Evolutionary conservation across 1,139 yeast genomes (phyloP).

Genomic region (Candida glucosophila): DNA sequence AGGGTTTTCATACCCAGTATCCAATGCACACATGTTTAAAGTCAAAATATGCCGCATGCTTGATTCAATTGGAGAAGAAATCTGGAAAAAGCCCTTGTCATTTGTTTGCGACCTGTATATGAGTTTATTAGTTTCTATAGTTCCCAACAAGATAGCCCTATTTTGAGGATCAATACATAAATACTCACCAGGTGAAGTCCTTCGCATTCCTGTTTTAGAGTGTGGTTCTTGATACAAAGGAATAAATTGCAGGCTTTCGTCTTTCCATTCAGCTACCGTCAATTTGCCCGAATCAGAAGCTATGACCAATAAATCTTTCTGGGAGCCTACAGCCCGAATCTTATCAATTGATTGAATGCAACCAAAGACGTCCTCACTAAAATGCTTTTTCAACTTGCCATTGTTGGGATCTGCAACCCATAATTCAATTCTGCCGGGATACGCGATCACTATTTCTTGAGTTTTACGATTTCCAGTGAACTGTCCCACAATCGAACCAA

Average conservation of each 20-base stretch:
- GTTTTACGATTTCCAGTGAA: conserved; percentile 48
- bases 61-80: conserved; percentile 73
- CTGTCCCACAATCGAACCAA: conserved; percentile 54
- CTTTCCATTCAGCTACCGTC: conserved; percentile 45
- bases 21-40: conserved; percentile 49
- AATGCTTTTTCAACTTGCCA: conserved; percentile 43
- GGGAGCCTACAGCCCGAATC: conserved; percentile 44
- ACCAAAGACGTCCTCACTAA: conserved; percentile 47
- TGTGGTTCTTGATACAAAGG: conserved; percentile 57
- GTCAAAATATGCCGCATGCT: conserved; percentile 46
- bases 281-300: conserved; percentile 80
- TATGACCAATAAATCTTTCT: conserved; percentile 52
- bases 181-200: conserved; percentile 71
- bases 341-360: conserved; percentile 46
- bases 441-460: conserved; percentile 61
- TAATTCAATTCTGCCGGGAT: conserved; percentile 45
- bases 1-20: conserved; percentile 77
- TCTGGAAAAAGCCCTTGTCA: conserved; percentile 31
- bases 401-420: conserved; percentile 43
- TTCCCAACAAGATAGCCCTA: conserved; percentile 62
- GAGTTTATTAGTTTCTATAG: conserved; percentile 65
- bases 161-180: conserved; percentile 67
- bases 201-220: conserved; percentile 66
- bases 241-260: conserved; percentile 29
- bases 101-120: conserved; percentile 37